phyloP scores from a whole-genome alignment of 2,329 filamentous ascomycete genomes.

The Drechslerella stenobrocha region DNA sequence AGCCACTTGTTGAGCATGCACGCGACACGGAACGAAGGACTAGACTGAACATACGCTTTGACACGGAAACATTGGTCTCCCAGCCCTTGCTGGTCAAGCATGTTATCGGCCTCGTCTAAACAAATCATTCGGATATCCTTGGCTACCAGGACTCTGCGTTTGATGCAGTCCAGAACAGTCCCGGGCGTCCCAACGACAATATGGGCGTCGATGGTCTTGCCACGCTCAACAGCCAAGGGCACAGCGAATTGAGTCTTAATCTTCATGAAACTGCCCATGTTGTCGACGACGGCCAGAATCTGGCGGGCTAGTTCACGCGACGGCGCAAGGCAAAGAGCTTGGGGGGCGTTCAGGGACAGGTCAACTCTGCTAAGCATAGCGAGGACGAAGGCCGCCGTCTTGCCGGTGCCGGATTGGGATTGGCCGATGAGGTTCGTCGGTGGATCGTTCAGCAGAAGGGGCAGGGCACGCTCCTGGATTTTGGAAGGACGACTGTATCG shows the following conservation, averaged over 20 bases:
- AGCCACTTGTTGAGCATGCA: slow-evolving; percentile 4
- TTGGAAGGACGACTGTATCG: slow-evolving; percentile 95
- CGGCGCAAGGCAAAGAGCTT: slow-evolving; percentile 85
- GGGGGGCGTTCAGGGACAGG: slow-evolving; percentile 67
- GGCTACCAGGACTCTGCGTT: slow-evolving; percentile 72
- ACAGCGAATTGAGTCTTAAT: slow-evolving; percentile 80
- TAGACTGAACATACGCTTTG: slow-evolving; percentile 67
- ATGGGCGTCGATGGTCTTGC: slow-evolving; percentile 70
- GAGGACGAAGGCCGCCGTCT: slow-evolving; percentile 93
- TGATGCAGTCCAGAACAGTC: slow-evolving; percentile 85
- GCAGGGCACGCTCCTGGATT: slow-evolving; percentile 92
- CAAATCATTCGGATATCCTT: slow-evolving; percentile 78
- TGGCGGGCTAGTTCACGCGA: slow-evolving; percentile 93
- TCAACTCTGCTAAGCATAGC: slow-evolving; percentile 88
- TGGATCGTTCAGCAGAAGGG: slow-evolving; percentile 83
- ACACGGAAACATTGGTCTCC: slow-evolving; percentile 93
- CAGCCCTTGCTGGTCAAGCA: slow-evolving; percentile 92
- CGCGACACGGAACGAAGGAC: background rate
- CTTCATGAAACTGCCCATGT: slow-evolving; percentile 77
- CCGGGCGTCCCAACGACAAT: slow-evolving; percentile 92
- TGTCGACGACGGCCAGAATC: slow-evolving; percentile 80
- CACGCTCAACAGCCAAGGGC: slow-evolving; percentile 72
- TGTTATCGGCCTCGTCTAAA: slow-evolving; percentile 96
- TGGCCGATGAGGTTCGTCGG: slow-evolving; percentile 93
- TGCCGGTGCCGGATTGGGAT: slow-evolving; percentile 98